Evolutionary conservation across 441 rosid genomes (phyloP), one percentile per base, ranked within the genome.

Genomic region (Erysimum cheiri): DNA sequence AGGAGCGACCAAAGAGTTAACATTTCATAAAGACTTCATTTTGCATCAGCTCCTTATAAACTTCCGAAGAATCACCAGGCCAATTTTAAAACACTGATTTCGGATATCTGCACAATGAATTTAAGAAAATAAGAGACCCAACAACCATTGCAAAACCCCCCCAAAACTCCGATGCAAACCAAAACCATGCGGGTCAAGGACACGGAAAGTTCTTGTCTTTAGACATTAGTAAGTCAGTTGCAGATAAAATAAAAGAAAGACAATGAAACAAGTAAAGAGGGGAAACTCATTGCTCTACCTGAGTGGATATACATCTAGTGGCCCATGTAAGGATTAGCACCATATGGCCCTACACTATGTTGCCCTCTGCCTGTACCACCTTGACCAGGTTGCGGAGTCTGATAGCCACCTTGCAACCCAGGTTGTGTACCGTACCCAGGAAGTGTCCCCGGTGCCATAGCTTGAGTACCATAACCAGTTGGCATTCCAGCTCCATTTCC

Each of bases 51-150:
- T 78, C 90, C 96, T 58, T 75, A 60, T 79, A 78, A 85, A 89
- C 91, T 80, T 89, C 85, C 77, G 89, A 87, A 87, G 87, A 84
- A 81, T 83, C 96, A 76, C 82, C 86, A 82, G 74, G 87, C 81
- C 86, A 84, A 84, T 81, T 83, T 67, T 76, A 81, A 86, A 90
- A 85, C 77, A 84, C 74, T 83, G 88, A 78, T 78, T 82, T 86
- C 74, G 54, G 79, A 75, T 76, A 87, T 90, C 93, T 90, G 96
- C 96, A 90, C 87, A 86, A 75, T 71, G 78, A 87, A 77, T 78
- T 75, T 71, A 70, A 59, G 76, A 80, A 77, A 76, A 37, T 71
- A 78, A 75, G 80, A 11, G 52, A 67, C 56, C 62, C 14, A 57
- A 64, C 40, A 49, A 29, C 32, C 52, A 40, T 43, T 33, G 15